Percentiles rank a stretch among this genome's conserved stretches.
Conservation (phyloP, 768 basidiomycete genomes). For the Naganishia friedmannii region DNA sequence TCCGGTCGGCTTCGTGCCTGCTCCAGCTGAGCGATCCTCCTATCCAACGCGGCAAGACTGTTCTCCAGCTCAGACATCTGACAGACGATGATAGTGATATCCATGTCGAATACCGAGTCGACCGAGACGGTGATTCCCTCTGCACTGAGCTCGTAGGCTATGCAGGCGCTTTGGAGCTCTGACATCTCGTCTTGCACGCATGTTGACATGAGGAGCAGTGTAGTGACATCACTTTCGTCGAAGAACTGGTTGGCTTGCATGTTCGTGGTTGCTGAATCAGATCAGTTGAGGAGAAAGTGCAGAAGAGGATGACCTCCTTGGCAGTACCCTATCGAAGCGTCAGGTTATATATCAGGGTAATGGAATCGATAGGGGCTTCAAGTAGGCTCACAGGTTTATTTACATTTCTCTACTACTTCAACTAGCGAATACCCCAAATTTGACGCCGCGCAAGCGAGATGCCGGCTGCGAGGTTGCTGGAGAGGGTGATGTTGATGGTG, state of each 20-base stretch:
- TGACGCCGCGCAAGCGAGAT: too few relatives aligned
- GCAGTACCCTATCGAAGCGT: too few relatives aligned
- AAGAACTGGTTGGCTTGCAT: constrained; percentile 13
- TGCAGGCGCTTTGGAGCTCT: constrained; percentile 1
- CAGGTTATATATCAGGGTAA: too few relatives aligned
- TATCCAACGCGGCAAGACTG: constrained; percentile 14
- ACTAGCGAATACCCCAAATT: too few relatives aligned
- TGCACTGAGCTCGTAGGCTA: not conserved
- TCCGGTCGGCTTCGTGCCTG: constrained; percentile 3
- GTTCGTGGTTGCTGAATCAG: not conserved
- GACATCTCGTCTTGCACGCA: constrained; percentile 12
- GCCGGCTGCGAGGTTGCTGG: too few relatives aligned
- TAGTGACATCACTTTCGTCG: constrained; percentile 3
- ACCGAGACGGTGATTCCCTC: not conserved
- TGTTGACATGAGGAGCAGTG: constrained; percentile 11
- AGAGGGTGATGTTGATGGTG: too few relatives aligned
- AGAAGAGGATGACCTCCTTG: not conserved
- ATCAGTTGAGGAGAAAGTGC: not conserved
- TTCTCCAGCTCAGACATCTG: constrained; percentile 1
- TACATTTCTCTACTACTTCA: too few relatives aligned
- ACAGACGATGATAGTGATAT: constrained; percentile 3
- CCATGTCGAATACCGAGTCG: constrained; percentile 9
- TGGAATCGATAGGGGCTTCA: too few relatives aligned
- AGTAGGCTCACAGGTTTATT: too few relatives aligned
- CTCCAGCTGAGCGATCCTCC: constrained; percentile 12